A percentile compares a stretch with the other conserved stretches of the same genome.
Evolutionary conservation across 495 filamentous ascomycete species (phyloP).

Genomic region (Oidiodendron maius): DNA sequence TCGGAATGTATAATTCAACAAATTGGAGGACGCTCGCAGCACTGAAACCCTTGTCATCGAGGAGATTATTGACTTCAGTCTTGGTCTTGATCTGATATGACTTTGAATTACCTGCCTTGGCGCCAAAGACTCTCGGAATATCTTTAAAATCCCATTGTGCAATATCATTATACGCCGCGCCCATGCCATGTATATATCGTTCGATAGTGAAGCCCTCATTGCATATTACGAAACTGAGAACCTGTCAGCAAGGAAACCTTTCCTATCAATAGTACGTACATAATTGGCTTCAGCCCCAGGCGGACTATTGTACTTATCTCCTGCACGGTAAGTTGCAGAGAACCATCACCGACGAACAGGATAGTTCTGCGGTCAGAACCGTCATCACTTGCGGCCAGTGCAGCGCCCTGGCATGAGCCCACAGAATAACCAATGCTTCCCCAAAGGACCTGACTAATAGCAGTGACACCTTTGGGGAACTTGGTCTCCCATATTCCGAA

Average conservation of each 20-base stretch:
- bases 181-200: slow-evolving; percentile 70
- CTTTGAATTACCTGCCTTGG: slow-evolving; percentile 43
- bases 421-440: slow-evolving; percentile 82
- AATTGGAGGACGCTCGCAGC: slow-evolving; percentile 47
- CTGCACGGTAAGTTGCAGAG: slow-evolving; percentile 78
- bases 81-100: slow-evolving; percentile 67
- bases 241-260: too few species aligned
- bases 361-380: slow-evolving; percentile 55
- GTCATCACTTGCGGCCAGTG: slow-evolving; percentile 63
- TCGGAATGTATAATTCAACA: slow-evolving; percentile 83
- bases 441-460: slow-evolving; percentile 82
- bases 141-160: slow-evolving; percentile 65
- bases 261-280: slow-evolving; percentile 58
- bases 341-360: slow-evolving; percentile 84
- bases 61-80: slow-evolving; percentile 60
- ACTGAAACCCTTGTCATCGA: slow-evolving; percentile 61
- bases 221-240: slow-evolving; percentile 61
- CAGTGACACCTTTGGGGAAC: slow-evolving; percentile 69
- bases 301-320: slow-evolving; percentile 83
- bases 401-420: slow-evolving; percentile 72
- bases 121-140: slow-evolving; percentile 62
- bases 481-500: slow-evolving; percentile 87
- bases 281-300: slow-evolving; percentile 69
- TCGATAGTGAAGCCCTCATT: slow-evolving; percentile 77
- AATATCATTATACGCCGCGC: slow-evolving; percentile 77